Conservation (phyloP, 208 protist species). For the Naegleria gruberi region DNA sequence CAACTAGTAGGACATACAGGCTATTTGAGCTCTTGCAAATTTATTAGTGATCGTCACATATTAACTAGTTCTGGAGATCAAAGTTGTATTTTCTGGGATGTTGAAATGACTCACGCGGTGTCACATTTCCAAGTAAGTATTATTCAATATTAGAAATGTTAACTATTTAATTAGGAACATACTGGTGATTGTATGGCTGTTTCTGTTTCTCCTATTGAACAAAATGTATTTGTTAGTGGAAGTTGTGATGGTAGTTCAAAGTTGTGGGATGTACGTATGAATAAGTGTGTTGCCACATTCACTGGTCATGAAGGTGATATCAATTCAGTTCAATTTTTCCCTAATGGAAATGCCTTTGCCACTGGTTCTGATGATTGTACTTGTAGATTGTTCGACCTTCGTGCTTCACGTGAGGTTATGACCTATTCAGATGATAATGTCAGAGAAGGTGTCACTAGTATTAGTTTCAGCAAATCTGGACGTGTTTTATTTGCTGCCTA, state of each 20-base stretch:
- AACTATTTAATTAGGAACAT: constrained; percentile 61
- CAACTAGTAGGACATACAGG: constrained; percentile 29
- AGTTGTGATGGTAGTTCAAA: constrained; percentile 64
- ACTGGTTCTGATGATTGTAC: constrained; percentile 70
- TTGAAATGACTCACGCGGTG: constrained; percentile 46
- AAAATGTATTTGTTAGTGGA: constrained; percentile 67
- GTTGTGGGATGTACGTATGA: constrained; percentile 62
- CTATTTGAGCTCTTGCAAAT: constrained; percentile 61
- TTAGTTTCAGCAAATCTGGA: constrained; percentile 39
- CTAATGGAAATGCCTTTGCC: constrained; percentile 56
- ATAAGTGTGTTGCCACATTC: constrained; percentile 62
- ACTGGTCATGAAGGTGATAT: constrained; percentile 62
- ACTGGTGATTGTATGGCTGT: constrained; percentile 66
- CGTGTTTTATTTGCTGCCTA: constrained; percentile 64
- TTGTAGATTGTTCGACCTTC: constrained; percentile 71
- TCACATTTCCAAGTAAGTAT: constrained; percentile 45
- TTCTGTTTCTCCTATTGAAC: background rate
- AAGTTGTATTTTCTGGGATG: constrained; percentile 63
- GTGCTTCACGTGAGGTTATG: constrained; percentile 61
- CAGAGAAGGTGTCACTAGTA: constrained; percentile 63
- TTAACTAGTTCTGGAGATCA: constrained; percentile 55
- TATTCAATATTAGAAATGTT: too few relatives aligned
- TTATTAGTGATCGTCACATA: constrained; percentile 59
- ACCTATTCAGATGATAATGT: constrained; percentile 55
- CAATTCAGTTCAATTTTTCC: constrained; percentile 65